Evolutionary conservation across 1,284 basidiomycete species (phyloP).

Genomic region (Ganoderma leucocontextum): DNA sequence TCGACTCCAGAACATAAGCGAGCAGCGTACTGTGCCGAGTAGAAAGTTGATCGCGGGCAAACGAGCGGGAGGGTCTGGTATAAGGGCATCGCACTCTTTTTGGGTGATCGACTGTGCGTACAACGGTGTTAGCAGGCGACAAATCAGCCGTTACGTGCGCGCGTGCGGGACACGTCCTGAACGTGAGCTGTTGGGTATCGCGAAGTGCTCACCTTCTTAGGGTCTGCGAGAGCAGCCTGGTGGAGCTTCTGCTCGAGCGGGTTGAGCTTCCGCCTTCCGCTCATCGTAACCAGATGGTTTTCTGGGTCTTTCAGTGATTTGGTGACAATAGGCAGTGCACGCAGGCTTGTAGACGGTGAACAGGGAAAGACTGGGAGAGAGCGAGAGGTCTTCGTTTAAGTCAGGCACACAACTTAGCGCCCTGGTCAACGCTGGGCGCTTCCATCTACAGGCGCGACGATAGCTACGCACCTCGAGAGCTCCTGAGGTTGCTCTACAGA

Average conservation of each 20-base stretch:
- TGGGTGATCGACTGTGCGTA: slow-evolving; percentile 29
- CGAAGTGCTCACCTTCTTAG: slow-evolving; percentile 56
- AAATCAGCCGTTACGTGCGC: background rate
- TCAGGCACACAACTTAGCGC: background rate
- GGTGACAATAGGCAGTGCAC: background rate
- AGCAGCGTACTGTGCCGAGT: slow-evolving; percentile 60
- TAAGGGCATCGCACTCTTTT: slow-evolving; percentile 69
- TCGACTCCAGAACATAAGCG: background rate
- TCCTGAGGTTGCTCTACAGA: background rate
- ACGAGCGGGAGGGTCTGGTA: slow-evolving; percentile 63
- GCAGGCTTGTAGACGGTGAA: background rate
- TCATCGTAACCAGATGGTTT: slow-evolving; percentile 2
- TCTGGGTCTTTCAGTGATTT: background rate
- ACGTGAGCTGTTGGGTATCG: background rate
- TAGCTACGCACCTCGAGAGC: background rate
- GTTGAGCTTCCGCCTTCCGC: slow-evolving; percentile 49
- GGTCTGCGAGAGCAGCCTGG: slow-evolving; percentile 64
- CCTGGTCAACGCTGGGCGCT: background rate
- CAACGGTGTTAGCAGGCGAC: background rate
- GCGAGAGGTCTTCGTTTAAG: background rate
- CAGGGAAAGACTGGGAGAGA: background rate
- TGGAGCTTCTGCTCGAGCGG: slow-evolving; percentile 71
- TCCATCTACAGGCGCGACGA: no score
- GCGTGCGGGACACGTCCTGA: no score
- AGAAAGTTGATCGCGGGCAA: slow-evolving; percentile 81